Base-by-base conservation (phyloP, 2,329 filamentous ascomycete species). In the Sarocladium strictum region DNA sequence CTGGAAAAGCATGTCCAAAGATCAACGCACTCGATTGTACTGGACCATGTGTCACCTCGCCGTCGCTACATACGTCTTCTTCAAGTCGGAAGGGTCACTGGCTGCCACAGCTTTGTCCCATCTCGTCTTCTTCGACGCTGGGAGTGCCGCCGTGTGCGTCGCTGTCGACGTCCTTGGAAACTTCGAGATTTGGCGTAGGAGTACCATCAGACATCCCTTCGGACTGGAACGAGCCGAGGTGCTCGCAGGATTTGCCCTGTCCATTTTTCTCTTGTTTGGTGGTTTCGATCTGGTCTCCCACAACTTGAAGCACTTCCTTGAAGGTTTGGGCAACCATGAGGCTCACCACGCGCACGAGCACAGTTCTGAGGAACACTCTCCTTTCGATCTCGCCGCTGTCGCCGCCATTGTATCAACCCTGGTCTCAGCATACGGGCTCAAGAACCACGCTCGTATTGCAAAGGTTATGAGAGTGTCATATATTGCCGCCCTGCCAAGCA, bases 151-250 rank as follows among this genome's bases (percentile, higher is more conserved):
- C 49, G 83, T 97, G 4, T 97, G 93, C 68, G 91, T 96, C 3
- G 85, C 84, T 12, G 93, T 97, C 47, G 94, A 99, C 65, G 89
- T 97, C 1, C 82, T 97, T 49, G 86, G 89, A 53, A 99, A 99
- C 69, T 99, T 99, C 64, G 94, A 99, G 67, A 92, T 97, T 38
- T 99, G 94, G 94, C 90, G 90, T 60, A 83, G 93, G 47, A 93
- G 89, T 62, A 95, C 87, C 61, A 88, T 99, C 62, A 86, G 92
- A 23, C 91, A 99, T 70, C 94, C 94, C 0, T 99, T 99, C 66
- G 92, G 87, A 3, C 81, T 99, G 23, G 90, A 97, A 72, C 84
- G 94, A 54, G 89, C 89, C 56, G 94, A 99, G 70, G 93, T 99
- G 4, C 81, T 99, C 15, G 91, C 92, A 33, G 94, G 94, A 17